Conservation (phyloP, 164 flowering plant genomes). For the Vitis riparia region DNA sequence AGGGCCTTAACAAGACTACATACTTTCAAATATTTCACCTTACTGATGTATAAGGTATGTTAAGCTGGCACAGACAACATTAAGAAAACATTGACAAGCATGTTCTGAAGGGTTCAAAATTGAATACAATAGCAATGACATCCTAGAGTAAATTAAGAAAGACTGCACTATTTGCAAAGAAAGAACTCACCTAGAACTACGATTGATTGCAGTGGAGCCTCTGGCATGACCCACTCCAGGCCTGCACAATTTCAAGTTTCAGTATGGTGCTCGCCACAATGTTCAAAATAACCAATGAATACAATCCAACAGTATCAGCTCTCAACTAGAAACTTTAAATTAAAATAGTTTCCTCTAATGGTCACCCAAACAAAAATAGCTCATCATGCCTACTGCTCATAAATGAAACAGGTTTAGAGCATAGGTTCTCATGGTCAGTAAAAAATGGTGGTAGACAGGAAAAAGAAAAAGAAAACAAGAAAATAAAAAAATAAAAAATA, state of each 20-base stretch:
- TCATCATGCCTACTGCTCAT: too few species aligned
- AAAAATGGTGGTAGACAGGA: too few species aligned
- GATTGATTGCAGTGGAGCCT: constrained; percentile 27
- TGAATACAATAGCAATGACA: neutral
- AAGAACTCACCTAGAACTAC: constrained; percentile 44
- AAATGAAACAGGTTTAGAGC: too few species aligned
- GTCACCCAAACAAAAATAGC: too few species aligned
- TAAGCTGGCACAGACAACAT: too few species aligned
- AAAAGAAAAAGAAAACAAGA: too few species aligned
- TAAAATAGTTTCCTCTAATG: neutral
- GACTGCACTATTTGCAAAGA: neutral
- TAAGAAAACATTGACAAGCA: too few species aligned
- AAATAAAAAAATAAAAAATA: too few species aligned
- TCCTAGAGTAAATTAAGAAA: neutral
- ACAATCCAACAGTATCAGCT: neutral
- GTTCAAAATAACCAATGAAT: neutral
- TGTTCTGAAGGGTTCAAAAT: neutral
- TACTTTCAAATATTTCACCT: too few species aligned
- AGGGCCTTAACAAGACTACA: too few species aligned
- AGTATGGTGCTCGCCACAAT: constrained; percentile 1
- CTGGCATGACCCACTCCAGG: constrained; percentile 36
- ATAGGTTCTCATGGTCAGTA: too few species aligned
- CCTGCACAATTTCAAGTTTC: constrained; percentile 33
- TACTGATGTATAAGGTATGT: too few species aligned
- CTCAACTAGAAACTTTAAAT: neutral